Evolutionary conservation across 148 eudicot genomes (phyloP), one percentile per base, ranked within the genome.

Genomic region (Persicaria tinctoria): DNA sequence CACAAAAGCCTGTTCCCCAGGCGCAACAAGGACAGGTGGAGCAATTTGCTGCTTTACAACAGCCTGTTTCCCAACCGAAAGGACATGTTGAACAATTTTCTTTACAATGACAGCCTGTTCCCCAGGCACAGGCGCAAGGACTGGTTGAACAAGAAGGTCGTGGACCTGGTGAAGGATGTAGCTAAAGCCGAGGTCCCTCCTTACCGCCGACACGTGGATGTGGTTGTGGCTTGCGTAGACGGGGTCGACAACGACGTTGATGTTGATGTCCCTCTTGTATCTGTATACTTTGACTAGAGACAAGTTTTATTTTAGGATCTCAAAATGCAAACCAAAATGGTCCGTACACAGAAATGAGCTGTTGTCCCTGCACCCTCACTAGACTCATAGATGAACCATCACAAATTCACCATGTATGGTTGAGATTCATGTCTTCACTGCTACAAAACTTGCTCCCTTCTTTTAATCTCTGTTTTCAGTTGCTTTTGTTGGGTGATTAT

Each of bases 1-100:
- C 90, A 81, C 82, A 91, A 91, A 60, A 88, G 89, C 82, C 89
- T 93, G 92, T 93, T 89, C 79, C 88, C 94, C 0, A 76, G 89
- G 45, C 98, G 1, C 27, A 23, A 93, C 83, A 89, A 64, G 81
- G 92, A 91, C 27, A 0, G 27, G 27, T 23, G 0, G 27, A 23
- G 27, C 27, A 23, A 23, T 23, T 23, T 23, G 27, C 27, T 23
- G 27, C 27, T 23, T 23, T 23, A 23, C 27, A 23, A 23, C 27
- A 23, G 27, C 0, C 27, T 23, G 27, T 23, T 23, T 1, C 27
- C 27, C 27, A 23, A 1, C 27, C 27, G 1, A 23, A 23, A 23
- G 27, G 27, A 23, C 27, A 23, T 0, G 27, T 23, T 23, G 27
- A 23, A 23, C 27, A 23, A 23, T 23, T 0, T 23, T 23, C 27